phyloP scores from a whole-genome alignment of 805 yeast genomes.

The Yamadazyma sp. region DNA sequence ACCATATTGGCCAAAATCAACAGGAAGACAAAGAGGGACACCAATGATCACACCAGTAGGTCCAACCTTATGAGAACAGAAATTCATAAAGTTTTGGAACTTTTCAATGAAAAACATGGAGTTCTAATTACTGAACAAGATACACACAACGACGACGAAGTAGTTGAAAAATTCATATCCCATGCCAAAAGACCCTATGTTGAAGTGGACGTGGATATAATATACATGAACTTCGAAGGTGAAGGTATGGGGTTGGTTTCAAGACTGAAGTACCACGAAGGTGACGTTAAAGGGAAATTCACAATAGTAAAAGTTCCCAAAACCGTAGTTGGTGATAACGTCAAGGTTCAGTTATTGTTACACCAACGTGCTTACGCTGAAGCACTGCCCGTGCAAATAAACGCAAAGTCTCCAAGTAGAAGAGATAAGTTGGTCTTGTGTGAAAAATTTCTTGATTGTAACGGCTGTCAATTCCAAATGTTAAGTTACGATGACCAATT shows the following conservation, averaged over 20 bases:
- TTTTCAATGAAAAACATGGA: slow-evolving; percentile 4
- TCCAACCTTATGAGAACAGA: slow-evolving; percentile 24
- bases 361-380: slow-evolving; percentile 33
- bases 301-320: slow-evolving; percentile 30
- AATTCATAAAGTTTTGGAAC: slow-evolving; percentile 18
- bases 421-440: slow-evolving; percentile 29
- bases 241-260: slow-evolving; percentile 35
- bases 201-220: slow-evolving; percentile 17
- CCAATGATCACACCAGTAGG: slow-evolving; percentile 26
- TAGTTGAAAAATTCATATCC: slow-evolving; percentile 24
- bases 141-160: slow-evolving; percentile 17
- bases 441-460: slow-evolving; percentile 32
- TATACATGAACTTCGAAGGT: slow-evolving; percentile 31
- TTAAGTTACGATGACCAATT: slow-evolving; percentile 37
- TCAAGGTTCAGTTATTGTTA: slow-evolving; percentile 22
- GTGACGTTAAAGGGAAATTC: neutral
- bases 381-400: slow-evolving; percentile 20
- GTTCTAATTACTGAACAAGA: slow-evolving; percentile 12
- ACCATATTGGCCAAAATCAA: slow-evolving; percentile 3
- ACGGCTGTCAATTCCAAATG: slow-evolving; percentile 46
- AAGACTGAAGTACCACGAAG: slow-evolving; percentile 16
- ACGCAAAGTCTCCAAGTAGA: slow-evolving; percentile 15
- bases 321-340: slow-evolving; percentile 37
- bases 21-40: slow-evolving; percentile 28
- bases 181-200: slow-evolving; percentile 18